Evolutionary conservation across 208 protist species (phyloP).

Genomic region (Trypanosomatidae sp.): DNA sequence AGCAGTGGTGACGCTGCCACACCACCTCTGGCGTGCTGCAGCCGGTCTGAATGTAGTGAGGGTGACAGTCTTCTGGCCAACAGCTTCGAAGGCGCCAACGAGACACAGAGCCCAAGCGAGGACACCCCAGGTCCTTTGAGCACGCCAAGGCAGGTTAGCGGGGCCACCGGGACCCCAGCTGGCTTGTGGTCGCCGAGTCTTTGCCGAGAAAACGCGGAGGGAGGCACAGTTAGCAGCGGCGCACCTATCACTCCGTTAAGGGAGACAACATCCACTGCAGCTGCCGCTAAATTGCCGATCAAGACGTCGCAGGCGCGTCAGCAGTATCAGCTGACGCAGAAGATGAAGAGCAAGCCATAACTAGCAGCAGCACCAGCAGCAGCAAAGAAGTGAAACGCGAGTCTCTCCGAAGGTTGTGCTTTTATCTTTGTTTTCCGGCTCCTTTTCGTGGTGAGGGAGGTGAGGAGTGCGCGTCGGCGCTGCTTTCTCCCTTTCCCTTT

Average conservation of each 20-base stretch:
- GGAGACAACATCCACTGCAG: not conserved
- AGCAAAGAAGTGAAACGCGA: not conserved
- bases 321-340: slow-evolving; percentile 9
- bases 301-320: slow-evolving; percentile 9
- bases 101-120: not conserved
- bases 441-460: not conserved
- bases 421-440: not conserved
- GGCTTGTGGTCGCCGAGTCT: not conserved
- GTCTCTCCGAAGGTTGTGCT: not conserved
- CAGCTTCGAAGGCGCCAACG: not conserved
- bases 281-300: not conserved
- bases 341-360: slow-evolving; percentile 1
- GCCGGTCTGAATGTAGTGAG: not conserved
- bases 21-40: slow-evolving; percentile 4
- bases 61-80: not conserved
- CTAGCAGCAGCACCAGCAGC: not conserved
- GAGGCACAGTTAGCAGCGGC: not conserved
- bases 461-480: not conserved
- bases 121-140: not conserved
- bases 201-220: not conserved
- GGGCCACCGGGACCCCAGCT: not conserved
- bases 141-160: not conserved
- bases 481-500: not conserved
- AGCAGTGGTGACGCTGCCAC: slow-evolving; percentile 4
- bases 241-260: not conserved